A percentile compares a stretch with the other conserved stretches of the same genome.
These are phyloP conservation scores for Rhodotorula mucilaginosa DNA, from an alignment of 1,284 basidiomycete species.

Conservation along the genomic window DNA sequence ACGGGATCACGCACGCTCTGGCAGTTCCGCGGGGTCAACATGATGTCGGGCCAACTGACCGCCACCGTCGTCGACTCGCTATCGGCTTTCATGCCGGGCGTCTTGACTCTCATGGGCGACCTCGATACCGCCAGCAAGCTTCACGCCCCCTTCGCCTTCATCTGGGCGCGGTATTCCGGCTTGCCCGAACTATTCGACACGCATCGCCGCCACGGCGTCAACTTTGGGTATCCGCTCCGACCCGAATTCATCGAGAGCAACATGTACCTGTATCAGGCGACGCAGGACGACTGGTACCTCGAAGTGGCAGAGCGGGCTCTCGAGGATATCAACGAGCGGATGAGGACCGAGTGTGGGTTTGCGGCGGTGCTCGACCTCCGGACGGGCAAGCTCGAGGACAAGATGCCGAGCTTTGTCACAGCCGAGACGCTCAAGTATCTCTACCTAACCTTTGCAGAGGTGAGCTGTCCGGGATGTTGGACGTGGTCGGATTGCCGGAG, in stretches of 20 bases:
- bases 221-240: slow-evolving; percentile 42
- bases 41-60: slow-evolving; percentile 67
- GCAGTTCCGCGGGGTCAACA: slow-evolving; percentile 76
- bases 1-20: slow-evolving; percentile 7
- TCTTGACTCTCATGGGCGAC: slow-evolving; percentile 86
- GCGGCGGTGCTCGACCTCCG: slow-evolving; percentile 74
- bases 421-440: slow-evolving; percentile 60
- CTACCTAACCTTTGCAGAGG: slow-evolving; percentile 83
- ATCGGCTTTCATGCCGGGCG: slow-evolving; percentile 81
- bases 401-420: slow-evolving; percentile 38
- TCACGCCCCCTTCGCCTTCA: slow-evolving; percentile 54
- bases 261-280: slow-evolving; percentile 92
- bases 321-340: slow-evolving; percentile 66
- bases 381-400: slow-evolving; percentile 57
- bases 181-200: slow-evolving; percentile 87
- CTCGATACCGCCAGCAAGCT: slow-evolving; percentile 60
- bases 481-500: no score
- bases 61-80: slow-evolving; percentile 75
- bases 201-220: slow-evolving; percentile 60
- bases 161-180: slow-evolving; percentile 79
- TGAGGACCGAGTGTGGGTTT: slow-evolving; percentile 80
- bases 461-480: neutral
- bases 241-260: slow-evolving; percentile 47
- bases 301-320: slow-evolving; percentile 82
- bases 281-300: slow-evolving; percentile 83